Base-by-base conservation (phyloP, 2,329 filamentous ascomycete species). In the Taxawa tesnikishii region DNA sequence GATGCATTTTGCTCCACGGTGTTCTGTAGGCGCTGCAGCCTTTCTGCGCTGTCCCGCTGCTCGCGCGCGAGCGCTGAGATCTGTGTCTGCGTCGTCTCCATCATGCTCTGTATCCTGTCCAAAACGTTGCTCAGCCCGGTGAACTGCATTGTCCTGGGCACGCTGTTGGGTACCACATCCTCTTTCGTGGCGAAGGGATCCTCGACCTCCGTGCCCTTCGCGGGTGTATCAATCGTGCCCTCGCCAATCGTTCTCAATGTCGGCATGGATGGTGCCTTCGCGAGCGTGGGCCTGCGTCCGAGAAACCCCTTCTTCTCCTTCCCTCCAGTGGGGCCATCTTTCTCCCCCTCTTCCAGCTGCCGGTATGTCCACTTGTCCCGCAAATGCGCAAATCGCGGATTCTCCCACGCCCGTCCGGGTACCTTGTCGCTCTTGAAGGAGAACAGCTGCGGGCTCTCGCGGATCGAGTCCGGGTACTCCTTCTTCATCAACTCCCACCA, bases 301-400 rank as follows among this genome's bases (percentile, higher is more conserved):
- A 29, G 31, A 10, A 14, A 15, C 2, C 15, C n/a, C 11, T 13
- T 23, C 19, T n/a, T n/a, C 19, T 10, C 15, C 14, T 29, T 29
- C 27, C n/a, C 15, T n/a, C 8, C 27, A 5, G 12, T 29, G 5
- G 6, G 11, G 11, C 14, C 27, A 15, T 15, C 27, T 25, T 42
- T 43, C 33, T 48, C 34, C 25, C 49, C 48, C 12, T 46, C 44
- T 12, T 49, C 46, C 19, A 37, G 33, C 29, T 49, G 44, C 26
- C 44, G 46, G 32, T 50, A 52, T 40, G 48, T 51, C 50, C 48
- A 52, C 37, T 48, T 51, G 17, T 41, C 41, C 31, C 46, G 47
- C 23, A 53, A 30, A 31, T 48, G 48, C 17, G 42, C 44, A 26
- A 52, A 46, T 5, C 37, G 34, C 1, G 41, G 39, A 26, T 50